Base-by-base conservation (phyloP, 2,329 filamentous ascomycete species). In the Aspergillus spinulosporus region DNA sequence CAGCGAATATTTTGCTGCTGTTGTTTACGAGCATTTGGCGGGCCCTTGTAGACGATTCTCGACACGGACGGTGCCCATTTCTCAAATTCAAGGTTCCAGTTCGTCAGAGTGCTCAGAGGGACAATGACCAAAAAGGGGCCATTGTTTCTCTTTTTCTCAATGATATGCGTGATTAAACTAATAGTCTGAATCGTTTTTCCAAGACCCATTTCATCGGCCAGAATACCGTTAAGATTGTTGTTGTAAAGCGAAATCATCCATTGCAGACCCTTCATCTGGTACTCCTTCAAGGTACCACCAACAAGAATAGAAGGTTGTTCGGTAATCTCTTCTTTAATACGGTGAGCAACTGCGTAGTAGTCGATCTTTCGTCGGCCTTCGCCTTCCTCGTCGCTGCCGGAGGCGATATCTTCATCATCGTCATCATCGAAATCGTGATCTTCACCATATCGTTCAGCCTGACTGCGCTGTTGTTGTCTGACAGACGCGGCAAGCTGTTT, bases 191-290 rank as follows among this genome's bases (percentile, higher is more conserved):
- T 99, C 0, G 94, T 99, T 80, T 99, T 99, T 74, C 94, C 94
- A 63, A 99, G 90, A 87, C 94, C 94, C 94, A 99, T 99, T 77
- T 99, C 94, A 69, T 99, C 94, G 57, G 94, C 94, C 67, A 99
- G 81, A 64, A 99, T 97, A 83, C 94, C 94, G 74, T 99, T 99
- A 63, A 99, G 84, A 76, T 97, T 99, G 81, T 99, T 99, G 86
- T 99, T 99, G 84, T 97, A 99, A 11, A 99, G 83, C 11, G 94
- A 99, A 59, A 99, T 88, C 94, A 99, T 99, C 94, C 94, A 99
- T 74, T 99, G 93, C 47, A 99, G 80, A 83, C 94, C 94, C 85
- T 97, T 97, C 76, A 99, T 65, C 77, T 99, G 94, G 76, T 99
- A 99, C 73, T 99, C 94, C 75, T 99, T 99, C 64, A 99, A 81